Conservation (phyloP, 2,329 filamentous ascomycete genomes). For the Teratosphaeria viscida region DNA sequence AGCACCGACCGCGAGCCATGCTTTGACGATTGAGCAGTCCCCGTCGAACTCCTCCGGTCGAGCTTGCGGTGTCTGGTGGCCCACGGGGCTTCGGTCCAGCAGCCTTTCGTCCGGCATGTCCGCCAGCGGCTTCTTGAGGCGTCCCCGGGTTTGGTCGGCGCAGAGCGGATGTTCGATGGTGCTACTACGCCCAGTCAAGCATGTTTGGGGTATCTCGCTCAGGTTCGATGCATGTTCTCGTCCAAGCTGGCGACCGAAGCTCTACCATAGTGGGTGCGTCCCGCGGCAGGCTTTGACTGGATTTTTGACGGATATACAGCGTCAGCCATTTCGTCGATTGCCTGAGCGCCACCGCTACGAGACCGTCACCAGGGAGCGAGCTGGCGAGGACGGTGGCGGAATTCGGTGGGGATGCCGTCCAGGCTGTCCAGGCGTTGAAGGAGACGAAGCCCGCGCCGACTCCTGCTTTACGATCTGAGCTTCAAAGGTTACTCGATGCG, state of each 20-base stretch:
- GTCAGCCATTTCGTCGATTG: not conserved
- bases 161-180: not conserved
- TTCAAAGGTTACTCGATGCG: not conserved
- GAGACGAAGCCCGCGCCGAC: not conserved
- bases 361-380: not conserved
- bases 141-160: not conserved
- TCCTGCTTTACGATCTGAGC: not conserved
- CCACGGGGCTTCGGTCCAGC: not conserved
- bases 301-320: not conserved
- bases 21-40: not conserved
- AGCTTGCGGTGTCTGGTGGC: not conserved
- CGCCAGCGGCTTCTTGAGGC: not conserved
- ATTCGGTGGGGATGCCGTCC: constrained; percentile 2
- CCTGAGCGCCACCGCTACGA: not conserved
- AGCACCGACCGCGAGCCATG: not conserved
- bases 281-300: not conserved
- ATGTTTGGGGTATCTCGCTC: not conserved
- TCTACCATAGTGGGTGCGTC: not conserved
- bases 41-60: not conserved
- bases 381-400: not conserved
- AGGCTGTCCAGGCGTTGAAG: constrained; percentile 1
- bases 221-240: constrained; percentile 1
- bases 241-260: not conserved
- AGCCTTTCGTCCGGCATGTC: constrained; percentile 1
- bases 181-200: not conserved